Conservation (phyloP, 106 monocot genomes). For the Dendrobium officinale region DNA sequence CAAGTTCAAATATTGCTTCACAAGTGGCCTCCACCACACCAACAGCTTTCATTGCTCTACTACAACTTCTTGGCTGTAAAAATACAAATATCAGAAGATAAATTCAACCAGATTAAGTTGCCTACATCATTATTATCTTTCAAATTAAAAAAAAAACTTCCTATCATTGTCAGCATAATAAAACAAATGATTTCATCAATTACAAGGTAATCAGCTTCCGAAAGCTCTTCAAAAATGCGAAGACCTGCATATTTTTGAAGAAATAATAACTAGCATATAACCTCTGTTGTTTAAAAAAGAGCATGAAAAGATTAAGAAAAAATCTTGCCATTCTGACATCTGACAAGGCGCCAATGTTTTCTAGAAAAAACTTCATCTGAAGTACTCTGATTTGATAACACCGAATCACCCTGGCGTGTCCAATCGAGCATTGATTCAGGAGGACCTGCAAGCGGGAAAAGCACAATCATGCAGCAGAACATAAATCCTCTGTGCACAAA, state of each 20-base stretch:
- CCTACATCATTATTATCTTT: not conserved
- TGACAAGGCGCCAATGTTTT: conserved; percentile 88
- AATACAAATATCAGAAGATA: conserved; percentile 10
- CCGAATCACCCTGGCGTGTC: conserved; percentile 61
- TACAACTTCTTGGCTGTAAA: conserved; percentile 84
- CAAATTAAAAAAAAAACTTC: too few relatives aligned
- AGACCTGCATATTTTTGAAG: conserved; percentile 51
- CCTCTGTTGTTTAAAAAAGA: not conserved
- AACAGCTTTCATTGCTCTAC: conserved; percentile 97
- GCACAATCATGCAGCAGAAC: conserved; percentile 3
- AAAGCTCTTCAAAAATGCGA: conserved; percentile 94
- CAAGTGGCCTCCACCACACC: conserved; percentile 91
- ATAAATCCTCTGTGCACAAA: conserved; percentile 3
- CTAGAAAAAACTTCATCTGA: conserved; percentile 65
- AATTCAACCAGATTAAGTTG: not conserved
- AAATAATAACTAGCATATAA: not conserved
- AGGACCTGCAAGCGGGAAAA: conserved; percentile 43
- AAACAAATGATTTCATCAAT: conserved; percentile 18
- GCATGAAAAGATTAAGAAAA: not conserved
- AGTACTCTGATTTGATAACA: conserved; percentile 36
- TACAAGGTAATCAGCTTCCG: conserved; percentile 94
- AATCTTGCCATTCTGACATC: conserved; percentile 88
- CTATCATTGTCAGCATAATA: conserved; percentile 5
- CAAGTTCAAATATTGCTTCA: conserved; percentile 86
- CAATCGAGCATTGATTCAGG: conserved; percentile 90